These are phyloP conservation scores for Metarhizium robertsii DNA, from an alignment of 2,329 filamentous ascomycete species.

Conservation along the genomic window DNA sequence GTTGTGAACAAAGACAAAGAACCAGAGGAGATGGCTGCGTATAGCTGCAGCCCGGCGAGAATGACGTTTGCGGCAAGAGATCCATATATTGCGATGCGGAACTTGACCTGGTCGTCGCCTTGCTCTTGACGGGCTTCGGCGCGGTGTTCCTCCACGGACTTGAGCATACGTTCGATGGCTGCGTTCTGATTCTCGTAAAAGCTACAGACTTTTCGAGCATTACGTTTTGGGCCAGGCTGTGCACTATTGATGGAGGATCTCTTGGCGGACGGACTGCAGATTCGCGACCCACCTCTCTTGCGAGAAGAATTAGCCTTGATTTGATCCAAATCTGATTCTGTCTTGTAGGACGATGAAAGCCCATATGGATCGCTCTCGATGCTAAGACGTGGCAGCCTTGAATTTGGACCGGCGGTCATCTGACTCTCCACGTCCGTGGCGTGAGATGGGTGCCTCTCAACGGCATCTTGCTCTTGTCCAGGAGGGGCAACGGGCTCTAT, in stretches of 20 bases:
- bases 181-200: slow-evolving; percentile 93
- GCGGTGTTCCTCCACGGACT: slow-evolving; percentile 85
- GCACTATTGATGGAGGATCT: background rate
- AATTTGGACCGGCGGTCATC: slow-evolving; percentile 21
- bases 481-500: slow-evolving; percentile 28
- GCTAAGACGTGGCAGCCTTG: slow-evolving; percentile 47
- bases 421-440: slow-evolving; percentile 41
- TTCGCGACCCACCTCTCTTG: slow-evolving; percentile 48
- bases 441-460: slow-evolving; percentile 32
- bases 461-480: slow-evolving; percentile 25
- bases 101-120: slow-evolving; percentile 70
- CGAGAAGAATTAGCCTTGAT: slow-evolving; percentile 75
- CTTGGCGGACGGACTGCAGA: slow-evolving; percentile 5
- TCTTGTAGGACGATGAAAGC: slow-evolving; percentile 69
- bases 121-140: slow-evolving; percentile 72
- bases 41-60: slow-evolving; percentile 74
- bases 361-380: slow-evolving; percentile 71
- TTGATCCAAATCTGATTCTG: slow-evolving; percentile 61
- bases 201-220: slow-evolving; percentile 52
- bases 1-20: slow-evolving; percentile 97
- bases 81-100: slow-evolving; percentile 55
- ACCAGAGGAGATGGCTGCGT: slow-evolving; percentile 74
- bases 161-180: slow-evolving; percentile 84
- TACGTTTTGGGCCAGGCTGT: slow-evolving; percentile 16
- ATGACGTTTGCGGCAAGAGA: slow-evolving; percentile 73